A percentile compares a stretch with the other conserved stretches of the same genome.
Evolutionary conservation across 306 rosid genomes (phyloP).

Genomic region (Cucurbita maxima): DNA sequence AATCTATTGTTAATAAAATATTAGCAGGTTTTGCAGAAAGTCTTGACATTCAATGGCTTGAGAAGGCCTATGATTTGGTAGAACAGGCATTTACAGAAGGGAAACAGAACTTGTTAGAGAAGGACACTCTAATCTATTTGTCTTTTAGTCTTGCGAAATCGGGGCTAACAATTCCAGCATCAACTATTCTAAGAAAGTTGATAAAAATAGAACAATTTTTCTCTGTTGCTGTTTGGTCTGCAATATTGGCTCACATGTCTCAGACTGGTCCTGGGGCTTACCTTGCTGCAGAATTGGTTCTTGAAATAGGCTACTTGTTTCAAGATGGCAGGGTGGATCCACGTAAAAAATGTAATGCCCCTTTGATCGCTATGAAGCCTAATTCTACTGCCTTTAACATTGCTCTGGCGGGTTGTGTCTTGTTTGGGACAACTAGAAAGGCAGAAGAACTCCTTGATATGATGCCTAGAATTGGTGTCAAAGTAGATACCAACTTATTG

Average conservation of each 20-base stretch:
- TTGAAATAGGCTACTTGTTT: slow-evolving; percentile 76
- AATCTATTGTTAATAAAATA: slow-evolving; percentile 42
- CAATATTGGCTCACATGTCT: slow-evolving; percentile 60
- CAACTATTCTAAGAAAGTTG: slow-evolving; percentile 59
- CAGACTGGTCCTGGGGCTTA: slow-evolving; percentile 62
- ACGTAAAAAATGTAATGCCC: slow-evolving; percentile 54
- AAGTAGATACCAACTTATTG: slow-evolving; percentile 48
- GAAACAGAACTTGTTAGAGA: slow-evolving; percentile 51
- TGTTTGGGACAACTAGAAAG: slow-evolving; percentile 53
- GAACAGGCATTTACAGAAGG: slow-evolving; percentile 43
- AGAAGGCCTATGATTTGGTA: slow-evolving; percentile 58
- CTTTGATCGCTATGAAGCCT: slow-evolving; percentile 68
- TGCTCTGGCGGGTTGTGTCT: slow-evolving; percentile 66
- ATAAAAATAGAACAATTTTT: slow-evolving; percentile 49
- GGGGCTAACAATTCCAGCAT: slow-evolving; percentile 43
- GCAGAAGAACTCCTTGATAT: slow-evolving; percentile 81
- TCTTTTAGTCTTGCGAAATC: slow-evolving; percentile 59
- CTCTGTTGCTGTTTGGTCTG: slow-evolving; percentile 68
- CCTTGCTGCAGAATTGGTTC: slow-evolving; percentile 68
- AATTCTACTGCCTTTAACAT: slow-evolving; percentile 51
- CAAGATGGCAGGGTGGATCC: slow-evolving; percentile 75
- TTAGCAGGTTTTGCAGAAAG: slow-evolving; percentile 41
- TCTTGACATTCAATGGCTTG: slow-evolving; percentile 40
- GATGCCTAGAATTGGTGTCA: slow-evolving; percentile 73
- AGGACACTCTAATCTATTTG: slow-evolving; percentile 57